Evolutionary conservation across 495 filamentous ascomycete genomes (phyloP), one percentile per base, ranked within the genome.

Genomic region (Hypoxylon fuscum): DNA sequence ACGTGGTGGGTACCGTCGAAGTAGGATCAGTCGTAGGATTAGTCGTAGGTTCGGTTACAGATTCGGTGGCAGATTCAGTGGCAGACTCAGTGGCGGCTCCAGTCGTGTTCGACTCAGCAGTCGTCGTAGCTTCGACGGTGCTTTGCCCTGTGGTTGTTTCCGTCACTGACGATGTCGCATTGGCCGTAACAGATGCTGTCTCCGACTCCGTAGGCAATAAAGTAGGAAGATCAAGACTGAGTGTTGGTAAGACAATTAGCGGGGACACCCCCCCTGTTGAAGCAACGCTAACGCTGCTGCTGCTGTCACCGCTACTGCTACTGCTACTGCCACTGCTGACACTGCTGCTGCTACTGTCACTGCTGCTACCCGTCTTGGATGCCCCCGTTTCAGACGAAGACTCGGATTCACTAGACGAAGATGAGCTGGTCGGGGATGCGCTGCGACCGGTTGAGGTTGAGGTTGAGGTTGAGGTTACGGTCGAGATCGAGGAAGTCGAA

Each of bases 191-290:
- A 53, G 56, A 51, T 37, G 59, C 46, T 18, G 55, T 50, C 42
- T 46, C 62, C 20, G 55, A 54, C 42, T 46, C 62, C 20, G 23
- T 49, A 29, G 45, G 53, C 9, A 62, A 54, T 10, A 35, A 49
- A 15, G 29, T 42, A 11, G 55, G 52, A 25, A 64, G 38, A 42
- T 34, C 58, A 15, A 69, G 38, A 40, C 62, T 63, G 1, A 69
- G 29, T 7, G 66, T 59, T 21, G 69, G 67, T 34, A 72, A 20
- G 32, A 50, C 51, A 25, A 67, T 55, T 22, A 67, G 40, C 32
- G 66, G 69, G 25, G 52, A 47, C 12, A 43, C 46, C 27, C 45
- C 40, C 41, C 51, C 57, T 14, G 62, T 57, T 18, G 66, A 56
- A 25, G 46, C 56, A 35, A 50, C 47, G 15, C 40, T 54, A n/a